Evolutionary conservation across 257 asterid species (phyloP).

Genomic region (Cruciata laevipes): DNA sequence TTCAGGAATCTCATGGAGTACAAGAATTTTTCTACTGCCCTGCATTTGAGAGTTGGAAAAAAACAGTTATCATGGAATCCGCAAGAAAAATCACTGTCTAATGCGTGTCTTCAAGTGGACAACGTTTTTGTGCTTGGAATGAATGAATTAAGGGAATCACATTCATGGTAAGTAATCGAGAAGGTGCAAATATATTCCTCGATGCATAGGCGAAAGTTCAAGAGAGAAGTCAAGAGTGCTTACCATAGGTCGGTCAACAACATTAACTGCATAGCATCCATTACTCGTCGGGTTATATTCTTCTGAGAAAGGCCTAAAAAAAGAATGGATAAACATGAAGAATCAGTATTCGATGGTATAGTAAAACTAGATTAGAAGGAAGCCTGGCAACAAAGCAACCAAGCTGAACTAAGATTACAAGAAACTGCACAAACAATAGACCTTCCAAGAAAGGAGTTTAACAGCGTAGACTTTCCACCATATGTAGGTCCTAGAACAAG

Average conservation of each 20-base stretch:
- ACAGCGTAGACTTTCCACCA: constrained; percentile 79
- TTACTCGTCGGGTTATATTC: constrained; percentile 45
- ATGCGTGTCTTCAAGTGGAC: neutral
- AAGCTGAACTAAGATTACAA: neutral
- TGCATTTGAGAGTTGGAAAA: constrained; percentile 25
- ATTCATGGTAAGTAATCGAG: neutral
- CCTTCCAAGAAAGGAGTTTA: constrained; percentile 83
- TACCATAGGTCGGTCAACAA: constrained; percentile 64
- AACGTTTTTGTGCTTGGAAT: neutral
- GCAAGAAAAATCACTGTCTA: constrained; percentile 7
- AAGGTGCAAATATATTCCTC: neutral
- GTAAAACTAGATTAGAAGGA: neutral
- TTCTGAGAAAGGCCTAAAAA: constrained; percentile 78
- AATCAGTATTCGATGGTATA: neutral
- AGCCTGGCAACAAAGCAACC: neutral
- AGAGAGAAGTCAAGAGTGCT: constrained; percentile 25
- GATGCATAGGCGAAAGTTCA: neutral
- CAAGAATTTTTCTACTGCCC: constrained; percentile 76
- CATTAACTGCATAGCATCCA: constrained; percentile 62
- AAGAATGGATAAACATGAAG: constrained; percentile 14
- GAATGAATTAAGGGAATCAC: neutral
- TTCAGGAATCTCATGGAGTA: constrained; percentile 86
- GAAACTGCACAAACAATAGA: constrained; percentile 15
- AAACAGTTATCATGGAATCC: neutral
- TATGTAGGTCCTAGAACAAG: constrained; percentile 85